Evolutionary conservation across 2,329 filamentous ascomycete species (phyloP).

Genomic region (Apiospora malaysiana): DNA sequence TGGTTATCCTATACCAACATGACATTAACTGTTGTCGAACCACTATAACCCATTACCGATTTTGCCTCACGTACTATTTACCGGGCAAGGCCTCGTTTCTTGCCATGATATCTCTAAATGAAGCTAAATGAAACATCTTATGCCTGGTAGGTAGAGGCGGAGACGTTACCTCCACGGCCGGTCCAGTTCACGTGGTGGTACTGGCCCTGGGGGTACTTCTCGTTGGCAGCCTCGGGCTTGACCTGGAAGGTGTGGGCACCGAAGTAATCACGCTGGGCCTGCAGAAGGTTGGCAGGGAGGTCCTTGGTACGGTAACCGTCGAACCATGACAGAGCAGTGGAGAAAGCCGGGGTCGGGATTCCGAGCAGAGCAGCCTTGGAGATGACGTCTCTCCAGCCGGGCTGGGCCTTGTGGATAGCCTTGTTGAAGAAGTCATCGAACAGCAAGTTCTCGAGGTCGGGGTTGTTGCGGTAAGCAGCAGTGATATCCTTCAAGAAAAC

Average conservation of each 20-base stretch:
- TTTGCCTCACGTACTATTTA: not conserved
- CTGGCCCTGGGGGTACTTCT: slow-evolving; percentile 82
- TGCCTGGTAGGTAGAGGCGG: slow-evolving; percentile 96
- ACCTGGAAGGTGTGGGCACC: slow-evolving; percentile 90
- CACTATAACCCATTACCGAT: slow-evolving; percentile 4
- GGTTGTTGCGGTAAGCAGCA: slow-evolving; percentile 90
- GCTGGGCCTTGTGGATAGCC: slow-evolving; percentile 96
- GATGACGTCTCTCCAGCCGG: slow-evolving; percentile 89
- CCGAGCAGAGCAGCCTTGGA: slow-evolving; percentile 91
- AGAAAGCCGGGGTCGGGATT: slow-evolving; percentile 96
- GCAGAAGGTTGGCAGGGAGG: slow-evolving; percentile 95
- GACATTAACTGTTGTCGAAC: not conserved
- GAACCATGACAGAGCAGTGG: slow-evolving; percentile 96
- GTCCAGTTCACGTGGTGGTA: slow-evolving; percentile 99
- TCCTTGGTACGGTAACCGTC: slow-evolving; percentile 98
- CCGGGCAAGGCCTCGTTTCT: slow-evolving; percentile 15
- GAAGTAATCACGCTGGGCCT: slow-evolving; percentile 99
- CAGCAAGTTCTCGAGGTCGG: slow-evolving; percentile 95
- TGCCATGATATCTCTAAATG: slow-evolving; percentile 15
- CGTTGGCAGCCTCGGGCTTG: slow-evolving; percentile 79
- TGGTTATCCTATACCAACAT: not conserved
- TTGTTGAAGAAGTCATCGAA: slow-evolving; percentile 99
- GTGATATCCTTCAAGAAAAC: slow-evolving; percentile 99
- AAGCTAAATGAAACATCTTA: slow-evolving; percentile 52
- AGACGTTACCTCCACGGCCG: slow-evolving; percentile 94